Base-by-base conservation (phyloP, 257 asterid genomes). In the Solanum phureja region DNA sequence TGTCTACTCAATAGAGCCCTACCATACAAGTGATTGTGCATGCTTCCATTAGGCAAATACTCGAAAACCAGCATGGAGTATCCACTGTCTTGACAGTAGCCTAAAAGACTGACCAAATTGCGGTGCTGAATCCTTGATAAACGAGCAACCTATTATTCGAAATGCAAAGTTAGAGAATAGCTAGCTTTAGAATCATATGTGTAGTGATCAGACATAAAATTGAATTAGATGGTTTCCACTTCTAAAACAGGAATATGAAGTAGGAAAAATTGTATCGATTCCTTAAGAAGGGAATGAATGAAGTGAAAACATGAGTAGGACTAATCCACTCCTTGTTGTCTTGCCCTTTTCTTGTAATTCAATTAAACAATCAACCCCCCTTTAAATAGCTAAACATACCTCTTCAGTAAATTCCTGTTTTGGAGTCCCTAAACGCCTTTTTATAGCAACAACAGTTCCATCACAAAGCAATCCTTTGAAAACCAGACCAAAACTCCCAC, bases 401-500 rank as follows among this genome's bases (percentile, higher is more conserved):
- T 92, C 94, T 44, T 93, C 91, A 11, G 64, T 64, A 34, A 95
- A 95, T 24, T 93, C 92, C 40, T 82, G 94, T 11, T 89, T 62
- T 4, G 94, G 92, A 75, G 60, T 79, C 23, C 92, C 94, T 4
- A 38, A 49, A 27, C 96, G 96, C 87, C 93, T 88, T 88, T 95
- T 94, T 88, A 94, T 86, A 58, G 98, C 98, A 38, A 95, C 98
- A 5, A 93, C 88, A 62, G 94, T 93, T 34, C 98, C 98, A 87
- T 95, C 96, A 44, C 83, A 87, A 69, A 95, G 96, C 87, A 95
- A 88, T 4, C 98, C 98, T 91, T 95, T 95, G 83, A 71, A 94
- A 87, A 92, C 98, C 5, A 90, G 88, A 14, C 98, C 98, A 83
- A 94, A 93, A 76, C 86, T 93, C 42, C 98, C 98, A 76, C 42